Evolutionary conservation across 352 stramenopile genomes (phyloP).

Genomic region (Peronosclerospora sorghi): DNA sequence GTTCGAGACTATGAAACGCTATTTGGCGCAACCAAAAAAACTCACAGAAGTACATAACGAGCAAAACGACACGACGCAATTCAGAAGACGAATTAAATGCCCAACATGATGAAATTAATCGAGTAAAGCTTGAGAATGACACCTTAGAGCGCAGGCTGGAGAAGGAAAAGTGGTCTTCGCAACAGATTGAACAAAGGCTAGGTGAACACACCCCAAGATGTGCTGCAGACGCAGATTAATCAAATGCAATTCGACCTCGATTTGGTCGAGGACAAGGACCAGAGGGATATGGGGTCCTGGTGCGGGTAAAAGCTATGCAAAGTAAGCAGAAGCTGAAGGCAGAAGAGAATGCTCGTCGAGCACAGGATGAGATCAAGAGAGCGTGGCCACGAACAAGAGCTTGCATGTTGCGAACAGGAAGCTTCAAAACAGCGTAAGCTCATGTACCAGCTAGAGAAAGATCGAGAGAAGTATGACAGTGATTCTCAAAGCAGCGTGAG

Average conservation of each 20-base stretch:
- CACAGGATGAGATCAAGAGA: constrained; percentile 84
- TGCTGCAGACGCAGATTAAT: constrained; percentile 77
- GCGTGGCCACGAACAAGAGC: constrained; percentile 78
- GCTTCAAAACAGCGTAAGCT: constrained; percentile 83
- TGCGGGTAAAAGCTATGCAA: constrained; percentile 81
- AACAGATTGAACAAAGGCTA: constrained; percentile 86
- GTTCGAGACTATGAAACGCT: constrained; percentile 89
- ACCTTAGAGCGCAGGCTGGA: constrained; percentile 86
- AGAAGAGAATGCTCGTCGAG: constrained; percentile 81
- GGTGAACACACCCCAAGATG: constrained; percentile 82
- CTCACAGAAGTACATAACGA: constrained; percentile 89
- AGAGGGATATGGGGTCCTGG: constrained; percentile 64
- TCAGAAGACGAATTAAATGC: constrained; percentile 83
- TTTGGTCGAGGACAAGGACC: constrained; percentile 64
- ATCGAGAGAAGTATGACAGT: constrained; percentile 87
- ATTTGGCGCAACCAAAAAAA: constrained; percentile 87
- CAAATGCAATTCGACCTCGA: constrained; percentile 75
- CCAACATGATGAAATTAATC: constrained; percentile 71
- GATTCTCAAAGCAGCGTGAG: constrained; percentile 77
- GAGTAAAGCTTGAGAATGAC: constrained; percentile 80
- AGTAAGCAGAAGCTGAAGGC: constrained; percentile 69
- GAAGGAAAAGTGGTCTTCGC: constrained; percentile 77
- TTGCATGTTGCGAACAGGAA: constrained; percentile 77
- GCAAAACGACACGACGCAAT: constrained; percentile 81
- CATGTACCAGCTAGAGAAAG: constrained; percentile 88